Base-by-base conservation (phyloP, 1,284 basidiomycete genomes). In the Melanopsichium pennsylvanicum region DNA sequence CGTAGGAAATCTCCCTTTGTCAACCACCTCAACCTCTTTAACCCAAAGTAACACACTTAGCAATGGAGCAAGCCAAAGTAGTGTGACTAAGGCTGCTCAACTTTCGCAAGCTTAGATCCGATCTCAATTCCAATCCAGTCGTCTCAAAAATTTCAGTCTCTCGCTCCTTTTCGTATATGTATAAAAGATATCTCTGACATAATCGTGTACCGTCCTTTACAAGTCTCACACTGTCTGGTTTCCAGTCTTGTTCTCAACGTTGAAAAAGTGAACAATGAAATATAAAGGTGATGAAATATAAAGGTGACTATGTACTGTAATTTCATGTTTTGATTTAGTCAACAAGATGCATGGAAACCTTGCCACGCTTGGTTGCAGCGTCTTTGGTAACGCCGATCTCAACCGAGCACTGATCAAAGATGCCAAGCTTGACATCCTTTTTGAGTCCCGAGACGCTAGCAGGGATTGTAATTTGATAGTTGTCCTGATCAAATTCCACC, bases 371-470 rank as follows among this genome's bases (percentile, higher is more conserved):
- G 8, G 94, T 97, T 74, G 93, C 95, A 76, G 86, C 88, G 81
- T 98, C 94, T 74, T 94, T 96, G 81, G 95, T 92, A 3, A 97
- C 91, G 48, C 90, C 88, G 43, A 98, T 91, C 72, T 88, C 87
- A 15, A 98, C 95, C 16, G 82, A 85, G 50, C 97, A 92, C 81
- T 92, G 91, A 83, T 97, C 94, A 81, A 98, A 97, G 22, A 97
- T 80, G 27, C 82, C 82, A 18, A 81, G 38, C 37, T 57, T 74
- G 4, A 78, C 13, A 27, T 78, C 72, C 29, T 27, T 48, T 10
- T 31, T 10, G 3, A 80, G 46, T 4, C 70, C 72, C 4, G 70
- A 73, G 4, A 76, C 40, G 2, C 12, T 11, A 6, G 81, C 76
- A 0, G 90, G 90, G 2, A 97, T 84, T 0, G 86, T 87, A 57